Conservation (phyloP, 1,284 basidiomycete genomes). For the Ustilago lituana region DNA sequence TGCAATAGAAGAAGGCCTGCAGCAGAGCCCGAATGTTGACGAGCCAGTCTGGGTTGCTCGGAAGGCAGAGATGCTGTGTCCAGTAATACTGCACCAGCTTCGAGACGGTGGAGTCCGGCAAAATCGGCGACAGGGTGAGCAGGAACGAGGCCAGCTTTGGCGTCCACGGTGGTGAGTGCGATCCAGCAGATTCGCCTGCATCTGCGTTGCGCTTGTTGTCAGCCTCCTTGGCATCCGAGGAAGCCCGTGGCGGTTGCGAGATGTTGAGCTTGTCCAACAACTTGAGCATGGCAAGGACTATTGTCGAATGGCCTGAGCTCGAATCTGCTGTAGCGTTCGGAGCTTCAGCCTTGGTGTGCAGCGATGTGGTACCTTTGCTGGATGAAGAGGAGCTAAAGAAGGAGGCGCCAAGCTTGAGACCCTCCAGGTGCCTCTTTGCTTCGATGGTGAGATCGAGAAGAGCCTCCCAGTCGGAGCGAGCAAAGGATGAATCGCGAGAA, state of each 20-base stretch:
- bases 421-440: slow-evolving; percentile 58
- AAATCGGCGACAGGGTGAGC: slow-evolving; percentile 57
- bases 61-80: slow-evolving; percentile 60
- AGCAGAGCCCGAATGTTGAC: slow-evolving; percentile 56
- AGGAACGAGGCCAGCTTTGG: slow-evolving; percentile 55
- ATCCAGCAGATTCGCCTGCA: slow-evolving; percentile 5
- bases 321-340: slow-evolving; percentile 2
- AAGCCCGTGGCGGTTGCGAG: slow-evolving; percentile 20
- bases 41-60: slow-evolving; percentile 62
- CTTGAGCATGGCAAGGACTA: slow-evolving; percentile 37
- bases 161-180: slow-evolving; percentile 50
- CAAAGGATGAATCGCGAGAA: slow-evolving; percentile 10
- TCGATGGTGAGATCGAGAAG: slow-evolving; percentile 57
- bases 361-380: slow-evolving; percentile 2
- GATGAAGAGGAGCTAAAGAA: slow-evolving; percentile 15
- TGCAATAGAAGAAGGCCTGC: slow-evolving; percentile 60
- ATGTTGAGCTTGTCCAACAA: slow-evolving; percentile 39
- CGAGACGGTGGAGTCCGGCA: slow-evolving; percentile 56
- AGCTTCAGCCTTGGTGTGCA: slow-evolving; percentile 6
- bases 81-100: slow-evolving; percentile 60
- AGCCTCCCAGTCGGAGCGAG: slow-evolving; percentile 59
- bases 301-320: slow-evolving; percentile 5
- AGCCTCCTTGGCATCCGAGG: slow-evolving; percentile 13
- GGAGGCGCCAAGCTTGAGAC: slow-evolving; percentile 38
- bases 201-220: slow-evolving; percentile 16